Evolutionary conservation across 73 alveolate genomes (phyloP), one percentile per base, ranked within the genome.

Genomic region (Paramecium pentaurelia): DNA sequence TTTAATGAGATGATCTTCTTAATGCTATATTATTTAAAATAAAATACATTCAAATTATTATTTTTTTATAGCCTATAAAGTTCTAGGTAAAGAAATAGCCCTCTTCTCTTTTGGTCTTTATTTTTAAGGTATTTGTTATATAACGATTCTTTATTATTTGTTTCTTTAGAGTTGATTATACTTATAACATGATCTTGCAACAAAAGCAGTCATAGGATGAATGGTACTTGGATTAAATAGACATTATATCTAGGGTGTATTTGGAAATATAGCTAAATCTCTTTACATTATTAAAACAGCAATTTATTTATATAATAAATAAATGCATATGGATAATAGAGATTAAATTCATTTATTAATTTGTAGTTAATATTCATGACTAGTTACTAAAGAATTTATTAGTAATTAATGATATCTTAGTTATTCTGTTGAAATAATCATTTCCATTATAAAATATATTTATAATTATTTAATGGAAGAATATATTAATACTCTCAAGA

Each of bases 161-260:
- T 27, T 80, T 42, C 91, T 32, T 73, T 37, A 38, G 9, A 73
- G 60, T 37, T 73, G 18, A 73, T 73, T 73, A 20, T 73, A 73
- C 32, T 80, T 80, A 28, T 80, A 47, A 27, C 44, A 25, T 44
- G 91, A 42, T 80, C 91, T 80, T 80, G 91, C 71, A 3, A 80
- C 47, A 22, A 80, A 80, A 12, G 91, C 91, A 45, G 75, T 80
- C 91, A 80, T 80, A 9, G 91, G 91, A 45, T 80, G 91, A 9
- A 80, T 64, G 5, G 58, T 20, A 12, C 32, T 45, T 7, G 91
- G 91, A 47, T 80, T 80, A 12, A 80, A 27, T 12, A 49, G 47
- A 45, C 64, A 11, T 27, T n/a, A 45, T 12, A 45, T 25, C 16
- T 40, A 25, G 8, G 91, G 91, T n/a, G 91, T 80, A 18, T 80